Evolutionary conservation across 257 asterid genomes (phyloP), one percentile per base, ranked within the genome.

Genomic region (Solanum chiquidenum): DNA sequence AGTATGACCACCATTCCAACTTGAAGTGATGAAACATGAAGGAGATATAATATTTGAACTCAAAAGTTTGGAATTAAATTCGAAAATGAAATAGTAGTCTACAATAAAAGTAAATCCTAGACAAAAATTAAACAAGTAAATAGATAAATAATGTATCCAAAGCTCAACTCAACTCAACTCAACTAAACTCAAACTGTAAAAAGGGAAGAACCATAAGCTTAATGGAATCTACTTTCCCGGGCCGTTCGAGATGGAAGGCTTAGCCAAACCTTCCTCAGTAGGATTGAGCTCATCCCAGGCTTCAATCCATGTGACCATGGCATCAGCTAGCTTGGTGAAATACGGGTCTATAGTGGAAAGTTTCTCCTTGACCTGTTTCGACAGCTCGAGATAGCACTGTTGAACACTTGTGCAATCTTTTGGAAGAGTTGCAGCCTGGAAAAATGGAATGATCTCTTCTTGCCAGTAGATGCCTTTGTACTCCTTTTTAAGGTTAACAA

Each of bases 201-300:
- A 72, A 11, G 20, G 20, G 14, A 72, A n/a, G 69, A 33, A 72
- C 42, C 84, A 18, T 29, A 52, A 49, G 79, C 38, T 40, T 5
- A 72, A 33, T 11, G 16, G 33, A 76, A 27, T 69, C 85, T 87
- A 76, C 37, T 77, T 87, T 23, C 49, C 83, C 1, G 79, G 84
- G 88, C 35, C 85, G 18, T 55, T 77, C 14, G 20, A 46, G 68
- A 80, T 29, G 69, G 88, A 86, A 13, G 16, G 84, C 60, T 86
- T 86, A 72, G 84, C 46, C 40, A 72, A 55, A 27, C 12, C 60
- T 62, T 86, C 88, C 10, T 77, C 77, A 10, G 86, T 68, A 14
- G 88, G 88, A n/a, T 87, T 87, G 79, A 87, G 88, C 86, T 87
- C 88, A 76, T 87, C 88, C 88, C 88, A 87, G 25, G 88, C 88